A percentile compares a stretch with the other conserved stretches of the same genome.
phyloP scores from a whole-genome alignment of 352 stramenopile species.

The Pseudoperonospora humuli region DNA sequence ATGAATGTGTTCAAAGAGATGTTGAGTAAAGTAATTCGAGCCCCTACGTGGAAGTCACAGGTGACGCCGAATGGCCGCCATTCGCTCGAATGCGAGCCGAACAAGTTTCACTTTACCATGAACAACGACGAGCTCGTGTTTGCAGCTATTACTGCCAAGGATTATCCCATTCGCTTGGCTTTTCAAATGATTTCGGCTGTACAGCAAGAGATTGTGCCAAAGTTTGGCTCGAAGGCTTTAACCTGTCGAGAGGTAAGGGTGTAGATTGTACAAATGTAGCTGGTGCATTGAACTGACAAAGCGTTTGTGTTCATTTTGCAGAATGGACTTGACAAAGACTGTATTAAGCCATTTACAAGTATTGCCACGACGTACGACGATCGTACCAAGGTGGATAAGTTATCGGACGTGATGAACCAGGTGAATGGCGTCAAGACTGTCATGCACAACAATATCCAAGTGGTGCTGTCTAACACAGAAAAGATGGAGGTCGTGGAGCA shows the following conservation, averaged over 20 bases:
- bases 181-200: conserved; percentile 49
- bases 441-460: conserved; percentile 86
- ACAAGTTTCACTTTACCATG: conserved; percentile 88
- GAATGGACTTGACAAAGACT: conserved; percentile 76
- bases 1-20: conserved; percentile 68
- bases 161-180: not conserved
- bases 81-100: conserved; percentile 80
- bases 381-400: conserved; percentile 82
- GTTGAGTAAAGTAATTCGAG: conserved; percentile 73
- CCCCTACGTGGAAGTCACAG: conserved; percentile 80
- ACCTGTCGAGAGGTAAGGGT: conserved; percentile 77
- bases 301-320: conserved; percentile 11
- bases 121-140: conserved; percentile 85
- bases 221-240: conserved; percentile 64
- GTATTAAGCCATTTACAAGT: conserved; percentile 42
- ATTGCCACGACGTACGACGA: conserved; percentile 77
- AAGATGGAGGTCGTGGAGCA: conserved; percentile 86
- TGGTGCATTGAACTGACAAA: not conserved
- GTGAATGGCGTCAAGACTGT: conserved; percentile 75
- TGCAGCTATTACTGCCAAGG: conserved; percentile 48
- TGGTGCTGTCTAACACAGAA: conserved; percentile 81
- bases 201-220: conserved; percentile 70
- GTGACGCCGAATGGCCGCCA: conserved; percentile 80
- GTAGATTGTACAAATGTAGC: not conserved
- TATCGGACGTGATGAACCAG: conserved; percentile 77